A percentile compares a stretch with the other conserved stretches of the same genome.
These are phyloP conservation scores for Paracoccidioides lutzii DNA, from an alignment of 2,329 filamentous ascomycete genomes.

Conservation along the genomic window DNA sequence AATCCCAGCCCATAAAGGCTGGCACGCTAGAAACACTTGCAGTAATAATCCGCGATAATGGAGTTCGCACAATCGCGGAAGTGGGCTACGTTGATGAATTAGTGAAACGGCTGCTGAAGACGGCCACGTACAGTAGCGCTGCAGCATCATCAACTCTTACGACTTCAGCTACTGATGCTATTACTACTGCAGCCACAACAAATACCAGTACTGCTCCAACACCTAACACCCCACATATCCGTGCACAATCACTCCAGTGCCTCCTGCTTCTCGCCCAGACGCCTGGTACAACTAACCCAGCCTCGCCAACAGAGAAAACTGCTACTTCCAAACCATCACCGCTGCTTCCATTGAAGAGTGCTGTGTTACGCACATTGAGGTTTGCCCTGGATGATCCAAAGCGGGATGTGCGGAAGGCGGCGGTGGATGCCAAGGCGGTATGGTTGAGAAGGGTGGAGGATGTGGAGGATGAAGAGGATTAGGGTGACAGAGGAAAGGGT, in stretches of 20 bases:
- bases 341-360: constrained; percentile 43
- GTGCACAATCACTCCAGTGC: constrained; percentile 26
- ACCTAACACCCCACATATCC: constrained; percentile 19
- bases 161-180: constrained; percentile 3
- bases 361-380: constrained; percentile 44
- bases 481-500: neutral
- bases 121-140: constrained; percentile 20
- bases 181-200: constrained; percentile 6
- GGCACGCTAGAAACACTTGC: constrained; percentile 48
- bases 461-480: constrained; percentile 44
- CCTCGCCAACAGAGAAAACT: constrained; percentile 6
- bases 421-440: constrained; percentile 47
- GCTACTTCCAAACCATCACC: constrained; percentile 25
- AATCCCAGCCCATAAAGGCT: constrained; percentile 42
- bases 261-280: constrained; percentile 26
- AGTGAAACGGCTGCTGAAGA: constrained; percentile 43
- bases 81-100: constrained; percentile 46
- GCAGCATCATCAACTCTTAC: constrained; percentile 7
- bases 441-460: constrained; percentile 48
- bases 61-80: constrained; percentile 36
- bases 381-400: constrained; percentile 49
- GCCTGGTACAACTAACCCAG: constrained; percentile 12
- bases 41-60: constrained; percentile 45
- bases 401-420: constrained; percentile 48
- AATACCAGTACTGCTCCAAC: neutral